Evolutionary conservation across 805 yeast species (phyloP), one percentile per base, ranked within the genome.

Genomic region (Pichia occidentalis): DNA sequence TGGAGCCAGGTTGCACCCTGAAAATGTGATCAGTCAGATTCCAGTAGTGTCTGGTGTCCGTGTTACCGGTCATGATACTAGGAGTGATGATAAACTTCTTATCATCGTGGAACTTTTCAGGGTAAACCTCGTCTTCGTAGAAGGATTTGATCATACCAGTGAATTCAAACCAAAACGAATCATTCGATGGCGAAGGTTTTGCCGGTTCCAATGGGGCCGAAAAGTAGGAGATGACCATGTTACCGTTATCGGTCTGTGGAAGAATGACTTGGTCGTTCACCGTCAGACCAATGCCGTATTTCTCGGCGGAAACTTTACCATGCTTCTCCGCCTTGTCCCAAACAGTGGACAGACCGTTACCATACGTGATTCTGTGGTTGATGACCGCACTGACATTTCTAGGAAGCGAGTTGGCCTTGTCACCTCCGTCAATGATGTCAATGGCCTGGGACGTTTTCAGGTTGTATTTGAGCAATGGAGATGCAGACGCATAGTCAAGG

Each of bases 371-470:
- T 52, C 94, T 67, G 51, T 80, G 81, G 58, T 85, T 82, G 30
- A 80, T 65, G 24, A 68, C 52, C 29, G 77, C 63, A 22, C 60
- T 56, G 3, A 73, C 73, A 19, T 65, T 57, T 53, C 83, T 90
- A 3, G 95, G 94, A 32, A 84, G 61, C 1, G 92, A 87, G 52
- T 84, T 84, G 19, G 79, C 68, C 59, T 84, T 84, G 41, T 77
- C 70, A 30, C 94, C 95, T 21, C 92, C 92, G 10, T 60, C 52
- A 42, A 85, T 65, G 18, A 79, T 67, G 50, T 80, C 86, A 32
- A 72, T 67, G 0, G 90, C 82, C 57, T 77, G 85, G 4, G 85
- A 70, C 0, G 90, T 81, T 37, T 68, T 63, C 18, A 79, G 59
- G 35, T 71, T 54, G 44, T 68, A 73, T 40, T 64, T 58, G 25